Base-by-base conservation (phyloP, 2,329 filamentous ascomycete species). In the Drechslera avenae region DNA sequence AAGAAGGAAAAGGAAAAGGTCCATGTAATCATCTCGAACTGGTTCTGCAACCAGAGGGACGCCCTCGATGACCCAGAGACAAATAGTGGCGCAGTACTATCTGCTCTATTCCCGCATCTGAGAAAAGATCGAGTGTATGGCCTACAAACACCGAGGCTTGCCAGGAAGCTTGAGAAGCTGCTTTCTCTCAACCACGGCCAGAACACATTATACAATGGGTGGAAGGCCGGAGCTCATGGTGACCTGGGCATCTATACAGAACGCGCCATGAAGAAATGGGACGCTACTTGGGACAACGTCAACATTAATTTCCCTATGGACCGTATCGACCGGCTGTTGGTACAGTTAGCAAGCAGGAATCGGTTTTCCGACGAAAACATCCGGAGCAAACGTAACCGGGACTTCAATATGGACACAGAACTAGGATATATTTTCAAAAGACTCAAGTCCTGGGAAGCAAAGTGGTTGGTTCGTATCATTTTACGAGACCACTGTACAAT, bases 391-490 rank as follows among this genome's bases (percentile, higher is more conserved):
- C 61, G 64, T 28, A 45, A 66, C 18, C 45, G 33, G 31, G 18
- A 64, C 2, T 43, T 65, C 3, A 40, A 59, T 8, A 68, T 59
- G 1, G 66, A 72, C 17, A 46, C 57, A 2, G 59, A 66, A 39
- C 54, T 72, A 12, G 61, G 60, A 16, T 48, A 63, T 1, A 60
- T 13, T 76, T 91, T 46, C 79, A 82, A 37, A 19, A 59, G 59
- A 21, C 49, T 68, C 2, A 63, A 68, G 37, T 83, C 89, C 3
- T 78, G 79, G 79, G 89, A 96, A 66, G 88, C 86, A 3, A 96
- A 96, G 74, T 97, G 92, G 92, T 79, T 96, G 9, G 89, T 89
- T 80, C 82, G 92, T 3, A 77, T 97, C 23, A 79, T 96, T 5
- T 76, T 96, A 21, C 94, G 95, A 66, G 83, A 86, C 56, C 89